Evolutionary conservation across 1,284 basidiomycete species (phyloP), one percentile per base, ranked within the genome.

Genomic region (Exobasidium rhododendri): DNA sequence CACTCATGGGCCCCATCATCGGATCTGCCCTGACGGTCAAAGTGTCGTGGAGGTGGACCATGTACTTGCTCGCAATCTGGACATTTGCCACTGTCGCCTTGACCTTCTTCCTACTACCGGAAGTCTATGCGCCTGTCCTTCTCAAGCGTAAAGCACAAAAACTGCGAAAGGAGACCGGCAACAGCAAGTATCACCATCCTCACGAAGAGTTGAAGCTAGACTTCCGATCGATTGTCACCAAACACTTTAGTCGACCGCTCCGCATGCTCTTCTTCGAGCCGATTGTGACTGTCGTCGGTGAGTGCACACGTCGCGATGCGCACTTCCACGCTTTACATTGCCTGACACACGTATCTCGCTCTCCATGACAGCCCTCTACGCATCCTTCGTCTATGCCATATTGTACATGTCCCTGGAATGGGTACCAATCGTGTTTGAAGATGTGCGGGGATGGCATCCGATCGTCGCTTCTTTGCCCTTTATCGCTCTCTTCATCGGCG

Each of bases 1-100:
- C 89, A 20, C 82, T 83, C 11, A 22, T 80, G 2, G 80, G 76
- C 17, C 80, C 80, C 0, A 73, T 80, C n/a, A 68, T 77, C 35
- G 74, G 77, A 5, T 71, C 75, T n/a, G 52, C 53, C 4, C 31
- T 58, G 20, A 56, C 55, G 2, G 58, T 66, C 3, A 55, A 55
- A 55, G 49, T 46, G 14, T 52, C 62, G 0, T 44, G 62, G 29
- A 53, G 52, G 2, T 74, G 66, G 63, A 40, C 31, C 6, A 20
- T 17, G 20, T 56, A 59, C 24, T 66, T 71, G 51, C 46, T 63
- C 28, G 64, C 29, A 88, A 87, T 0, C 89, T 28, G 89, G 0
- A 85, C 86, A 43, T 84, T 88, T 11, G 84, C 85, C 45, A 87
- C 83, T 80, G 55, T 69, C 58, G 61, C 70, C 54, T 11, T 74